Base-by-base conservation (phyloP, 164 flowering plant genomes). In the Malania oleifera region DNA sequence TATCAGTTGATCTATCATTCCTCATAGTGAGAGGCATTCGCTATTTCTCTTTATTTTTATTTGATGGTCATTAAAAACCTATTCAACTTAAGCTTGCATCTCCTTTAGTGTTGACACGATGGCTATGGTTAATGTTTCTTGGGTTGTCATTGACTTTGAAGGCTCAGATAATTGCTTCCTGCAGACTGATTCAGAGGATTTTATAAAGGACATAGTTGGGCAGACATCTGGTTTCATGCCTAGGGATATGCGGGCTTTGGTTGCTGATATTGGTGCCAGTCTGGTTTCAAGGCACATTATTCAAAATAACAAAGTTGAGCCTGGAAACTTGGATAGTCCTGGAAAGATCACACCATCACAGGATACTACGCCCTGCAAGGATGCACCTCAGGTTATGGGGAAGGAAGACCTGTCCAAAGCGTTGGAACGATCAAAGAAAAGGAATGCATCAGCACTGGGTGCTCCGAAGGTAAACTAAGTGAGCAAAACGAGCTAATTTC, bases 201-300 rank as follows among this genome's bases (percentile, higher is more conserved):
- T 75, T 67, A 53, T 84, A 53, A 84, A 84, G 70, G 89, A 82
- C 44, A 55, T 90, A 35, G 85, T 77, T 70, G 87, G 83, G 46
- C 95, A 87, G 73, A 93, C 96, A 51, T 80, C 96, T 57, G 98
- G 97, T 62, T 90, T 86, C 67, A 79, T 83, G 82, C 87, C 92
- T 9, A 77, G 93, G 64, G 98, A 93, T 69, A 60, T 93, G 58
- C 68, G 57, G 45, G 87, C 92, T 59, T 61, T 93, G 64, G 57
- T 87, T 73, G 98, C 98, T 39, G 96, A 89, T 83, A 84, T 89
- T 61, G 83, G 82, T 60, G 83, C 83, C 52, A 82, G 76, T 76
- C 64, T 79, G 39, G 49, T 86, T 7, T 64, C 71, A 20, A 73
- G 64, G 60, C 60, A 60, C 29, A 54, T 45, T 57, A 15, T 50